A percentile compares a stretch with the other conserved stretches of the same genome.
Evolutionary conservation across 2,329 filamentous ascomycete genomes (phyloP).

Genomic region (Drechslera avenae): DNA sequence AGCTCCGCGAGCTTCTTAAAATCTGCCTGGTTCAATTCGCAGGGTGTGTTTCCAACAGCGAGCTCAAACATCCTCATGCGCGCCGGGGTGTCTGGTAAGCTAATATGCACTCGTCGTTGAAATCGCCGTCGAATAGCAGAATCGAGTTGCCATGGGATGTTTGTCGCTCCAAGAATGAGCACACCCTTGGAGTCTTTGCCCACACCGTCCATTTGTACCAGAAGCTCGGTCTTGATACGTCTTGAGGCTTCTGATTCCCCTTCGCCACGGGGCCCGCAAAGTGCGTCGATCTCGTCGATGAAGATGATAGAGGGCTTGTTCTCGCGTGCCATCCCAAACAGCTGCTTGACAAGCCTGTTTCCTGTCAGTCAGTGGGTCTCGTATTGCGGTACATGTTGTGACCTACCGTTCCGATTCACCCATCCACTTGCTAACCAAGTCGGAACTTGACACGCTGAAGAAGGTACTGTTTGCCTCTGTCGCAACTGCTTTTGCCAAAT

Average conservation of each 20-base stretch:
- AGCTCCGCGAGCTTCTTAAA: conserved; percentile 78
- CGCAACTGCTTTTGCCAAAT: conserved; percentile 94
- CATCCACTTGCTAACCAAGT: conserved; percentile 99
- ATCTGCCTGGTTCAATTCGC: conserved; percentile 76
- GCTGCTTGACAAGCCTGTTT: conserved; percentile 83
- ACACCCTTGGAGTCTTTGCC: conserved; percentile 94
- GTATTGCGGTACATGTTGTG: background rate
- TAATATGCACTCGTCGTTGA: conserved; percentile 94
- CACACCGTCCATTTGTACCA: conserved; percentile 99
- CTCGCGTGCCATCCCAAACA: conserved; percentile 97
- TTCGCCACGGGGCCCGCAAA: conserved; percentile 90
- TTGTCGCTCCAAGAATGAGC: conserved; percentile 92
- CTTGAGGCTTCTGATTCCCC: conserved; percentile 97
- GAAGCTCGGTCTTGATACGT: conserved; percentile 96
- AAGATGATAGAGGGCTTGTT: conserved; percentile 99
- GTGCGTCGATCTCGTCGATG: conserved; percentile 96
- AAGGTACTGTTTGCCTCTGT: conserved; percentile 99
- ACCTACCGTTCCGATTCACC: conserved; percentile 92
- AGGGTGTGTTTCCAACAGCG: conserved; percentile 90
- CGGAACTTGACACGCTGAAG: conserved; percentile 96
- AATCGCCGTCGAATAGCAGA: conserved; percentile 94
- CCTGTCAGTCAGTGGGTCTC: conserved; percentile 11
- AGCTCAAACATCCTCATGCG: conserved; percentile 96
- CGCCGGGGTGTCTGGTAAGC: conserved; percentile 82
- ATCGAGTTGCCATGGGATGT: conserved; percentile 98